A percentile compares a stretch with the other conserved stretches of the same genome.
phyloP scores from a whole-genome alignment of 495 filamentous ascomycete genomes.

The Daldinia decipiens region DNA sequence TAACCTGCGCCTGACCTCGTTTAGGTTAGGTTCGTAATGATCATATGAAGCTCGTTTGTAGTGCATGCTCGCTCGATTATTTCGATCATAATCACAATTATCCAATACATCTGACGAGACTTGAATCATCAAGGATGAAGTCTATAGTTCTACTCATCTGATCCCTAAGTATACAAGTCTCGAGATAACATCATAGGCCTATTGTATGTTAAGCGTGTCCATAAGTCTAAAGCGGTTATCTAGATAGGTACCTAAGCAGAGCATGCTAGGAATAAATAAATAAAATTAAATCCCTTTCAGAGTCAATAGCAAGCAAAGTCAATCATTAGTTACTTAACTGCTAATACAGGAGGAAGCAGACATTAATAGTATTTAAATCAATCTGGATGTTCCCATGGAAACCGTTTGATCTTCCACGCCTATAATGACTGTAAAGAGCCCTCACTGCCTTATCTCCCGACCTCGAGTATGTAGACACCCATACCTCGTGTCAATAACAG shows the following conservation, averaged over 20 bases:
- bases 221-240: neutral
- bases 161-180: neutral
- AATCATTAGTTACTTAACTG: neutral
- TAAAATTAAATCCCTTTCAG: too few relatives aligned
- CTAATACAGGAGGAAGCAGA: neutral
- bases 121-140: neutral
- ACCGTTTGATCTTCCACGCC: neutral
- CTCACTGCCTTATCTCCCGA: neutral
- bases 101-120: neutral
- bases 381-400: neutral
- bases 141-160: neutral
- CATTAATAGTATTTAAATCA: slow-evolving; percentile 1
- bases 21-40: neutral
- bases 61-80: neutral
- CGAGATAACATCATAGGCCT: neutral
- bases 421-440: neutral
- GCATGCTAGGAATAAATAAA: neutral
- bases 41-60: neutral
- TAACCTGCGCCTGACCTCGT: neutral
- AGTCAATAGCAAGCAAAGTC: neutral
- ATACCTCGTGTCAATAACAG: neutral
- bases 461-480: neutral
- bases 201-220: neutral
- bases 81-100: neutral
- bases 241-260: too few relatives aligned